Evolutionary conservation across 2,329 filamentous ascomycete genomes (phyloP).

Genomic region (Botrytis galanthina): DNA sequence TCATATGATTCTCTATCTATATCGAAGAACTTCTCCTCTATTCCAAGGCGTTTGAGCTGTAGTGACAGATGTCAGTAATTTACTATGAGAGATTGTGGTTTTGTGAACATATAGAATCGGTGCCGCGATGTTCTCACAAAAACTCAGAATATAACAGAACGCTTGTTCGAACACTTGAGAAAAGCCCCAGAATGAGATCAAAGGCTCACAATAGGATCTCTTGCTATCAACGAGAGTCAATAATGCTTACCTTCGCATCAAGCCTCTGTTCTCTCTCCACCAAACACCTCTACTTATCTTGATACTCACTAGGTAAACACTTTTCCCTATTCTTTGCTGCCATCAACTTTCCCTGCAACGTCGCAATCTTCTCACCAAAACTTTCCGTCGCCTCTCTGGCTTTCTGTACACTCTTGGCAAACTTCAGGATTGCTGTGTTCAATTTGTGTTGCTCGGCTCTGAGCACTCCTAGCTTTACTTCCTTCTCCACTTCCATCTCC

Average conservation of each 20-base stretch:
- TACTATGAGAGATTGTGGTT: background rate
- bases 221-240: background rate
- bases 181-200: background rate
- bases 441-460: background rate
- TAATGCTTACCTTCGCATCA: background rate
- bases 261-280: background rate
- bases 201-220: accelerated
- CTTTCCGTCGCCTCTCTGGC: background rate
- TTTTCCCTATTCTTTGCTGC: background rate
- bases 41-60: background rate
- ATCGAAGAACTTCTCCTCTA: background rate
- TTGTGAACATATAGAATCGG: background rate
- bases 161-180: background rate
- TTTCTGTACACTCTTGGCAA: accelerated
- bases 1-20: background rate
- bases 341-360: background rate
- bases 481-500: background rate
- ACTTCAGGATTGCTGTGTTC: background rate
- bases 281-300: background rate
- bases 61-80: background rate
- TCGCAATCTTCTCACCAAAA: background rate
- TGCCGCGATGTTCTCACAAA: background rate
- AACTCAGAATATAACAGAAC: background rate
- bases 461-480: background rate
- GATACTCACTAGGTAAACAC: background rate